A percentile compares a stretch with the other conserved stretches of the same genome.
These are phyloP conservation scores for Epichloe scottii DNA, from an alignment of 2,329 filamentous ascomycete genomes.

Conservation along the genomic window DNA sequence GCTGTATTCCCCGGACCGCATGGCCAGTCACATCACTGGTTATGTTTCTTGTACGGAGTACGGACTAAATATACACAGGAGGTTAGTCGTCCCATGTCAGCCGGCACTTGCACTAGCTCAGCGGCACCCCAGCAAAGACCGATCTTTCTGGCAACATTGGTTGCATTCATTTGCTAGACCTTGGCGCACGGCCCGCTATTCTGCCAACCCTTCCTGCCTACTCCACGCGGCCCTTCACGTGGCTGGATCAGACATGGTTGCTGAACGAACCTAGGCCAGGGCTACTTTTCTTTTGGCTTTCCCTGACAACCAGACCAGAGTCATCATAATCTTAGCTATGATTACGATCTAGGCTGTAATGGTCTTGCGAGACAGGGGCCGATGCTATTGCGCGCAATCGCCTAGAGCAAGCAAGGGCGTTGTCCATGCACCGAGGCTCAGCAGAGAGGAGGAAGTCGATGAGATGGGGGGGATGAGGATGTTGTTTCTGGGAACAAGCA, in stretches of 20 bases:
- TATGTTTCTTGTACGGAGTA: no score
- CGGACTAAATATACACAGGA: no score
- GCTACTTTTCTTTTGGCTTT: not conserved
- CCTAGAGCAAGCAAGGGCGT: not conserved
- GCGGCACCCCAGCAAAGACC: not conserved
- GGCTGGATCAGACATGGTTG: constrained; percentile 7
- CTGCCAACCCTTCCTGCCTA: not conserved
- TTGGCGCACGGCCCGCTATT: constrained; percentile 1
- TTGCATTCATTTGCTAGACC: not conserved
- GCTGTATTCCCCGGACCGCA: not conserved
- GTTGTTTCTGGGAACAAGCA: not conserved
- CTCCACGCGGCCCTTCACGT: constrained; percentile 1
- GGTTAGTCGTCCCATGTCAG: not conserved
- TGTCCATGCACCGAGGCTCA: constrained; percentile 4
- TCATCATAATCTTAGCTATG: not conserved
- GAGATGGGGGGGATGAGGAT: not conserved
- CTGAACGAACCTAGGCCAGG: not conserved
- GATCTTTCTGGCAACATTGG: not conserved
- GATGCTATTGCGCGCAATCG: not conserved
- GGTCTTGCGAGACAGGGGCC: constrained; percentile 2
- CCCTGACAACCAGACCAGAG: not conserved
- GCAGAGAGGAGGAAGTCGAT: not conserved
- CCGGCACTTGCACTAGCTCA: constrained; percentile 4
- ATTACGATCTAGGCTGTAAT: not conserved
- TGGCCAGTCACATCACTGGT: not conserved